Evolutionary conservation across 2,329 filamentous ascomycete genomes (phyloP), one percentile per base, ranked within the genome.

Genomic region (Cytospora piceicola): DNA sequence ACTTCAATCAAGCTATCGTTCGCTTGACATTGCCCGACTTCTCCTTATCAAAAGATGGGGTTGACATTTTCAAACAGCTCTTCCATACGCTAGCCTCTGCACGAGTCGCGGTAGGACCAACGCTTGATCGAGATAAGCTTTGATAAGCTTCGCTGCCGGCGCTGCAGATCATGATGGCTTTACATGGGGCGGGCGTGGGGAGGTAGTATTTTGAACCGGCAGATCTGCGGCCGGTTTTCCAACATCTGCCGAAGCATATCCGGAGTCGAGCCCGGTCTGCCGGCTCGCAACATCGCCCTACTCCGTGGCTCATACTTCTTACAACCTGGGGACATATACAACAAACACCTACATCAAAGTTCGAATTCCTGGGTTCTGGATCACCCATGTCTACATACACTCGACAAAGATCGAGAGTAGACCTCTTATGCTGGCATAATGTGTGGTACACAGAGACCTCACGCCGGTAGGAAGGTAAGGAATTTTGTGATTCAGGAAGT

Each of bases 51-150:
- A 55, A 46, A 49, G 36, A 15, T 4, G 11, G 32, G 15, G 20
- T 36, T 55, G 56, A 61, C 54, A 49, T 60, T 46, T 14, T 34
- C 30, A 6, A 55, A 17, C 17, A 34, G 53, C 53, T 34, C 36
- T 39, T 0, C 20, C 27, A 20, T 27, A 52, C 20, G 30, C n/a
- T 29, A 49, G 49, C 34, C 42, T 34, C 51, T 39, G 36, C 27
- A 29, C 46, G 52, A 59, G 34, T 42, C 11, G 24, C 60, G 52
- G 52, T 52, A 52, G 30, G 30, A 46, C 29, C 51, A 11, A 22
- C 27, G 17, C 30, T 57, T 30, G 22, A 39, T 22, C 22, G 22
- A 61, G 62, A 64, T 64, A 64, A 61, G 62, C 51, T 24, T 22
- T 59, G 55, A 64, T 53, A 64, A 64, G 51, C 51, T 7, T 54